These are phyloP conservation scores for Alternaria solani DNA, from an alignment of 2,329 filamentous ascomycete genomes.

Conservation along the genomic window DNA sequence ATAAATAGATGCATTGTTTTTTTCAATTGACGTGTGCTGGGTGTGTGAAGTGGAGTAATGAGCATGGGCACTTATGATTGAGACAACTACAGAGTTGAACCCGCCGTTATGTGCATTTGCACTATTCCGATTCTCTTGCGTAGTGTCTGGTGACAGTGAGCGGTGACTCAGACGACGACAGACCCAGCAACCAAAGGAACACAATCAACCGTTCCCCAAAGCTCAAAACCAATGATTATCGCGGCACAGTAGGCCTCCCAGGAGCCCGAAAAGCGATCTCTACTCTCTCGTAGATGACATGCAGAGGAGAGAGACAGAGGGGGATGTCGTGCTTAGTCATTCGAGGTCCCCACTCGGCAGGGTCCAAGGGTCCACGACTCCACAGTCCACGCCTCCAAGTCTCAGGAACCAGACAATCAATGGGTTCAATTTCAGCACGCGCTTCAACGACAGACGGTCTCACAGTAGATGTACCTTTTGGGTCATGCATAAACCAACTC, in stretches of 20 bases:
- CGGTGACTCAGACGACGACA: no score
- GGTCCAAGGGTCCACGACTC: background rate
- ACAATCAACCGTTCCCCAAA: no score
- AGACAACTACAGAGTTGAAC: background rate
- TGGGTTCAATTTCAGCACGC: background rate
- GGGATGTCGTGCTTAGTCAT: background rate
- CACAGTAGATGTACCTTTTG: no score
- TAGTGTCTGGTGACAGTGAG: constrained; percentile 28
- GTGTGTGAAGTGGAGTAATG: background rate
- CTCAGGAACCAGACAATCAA: background rate
- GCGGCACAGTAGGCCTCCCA: no score
- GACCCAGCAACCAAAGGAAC: no score
- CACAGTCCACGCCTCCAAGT: background rate
- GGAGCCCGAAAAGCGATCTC: no score
- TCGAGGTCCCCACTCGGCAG: background rate
- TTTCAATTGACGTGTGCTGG: background rate
- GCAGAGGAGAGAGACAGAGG: background rate
- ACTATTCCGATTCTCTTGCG: constrained; percentile 25
- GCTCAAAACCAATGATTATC: no score
- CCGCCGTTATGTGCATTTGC: background rate
- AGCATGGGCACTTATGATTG: background rate
- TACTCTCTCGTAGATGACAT: no score
- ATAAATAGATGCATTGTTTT: background rate
- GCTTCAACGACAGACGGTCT: background rate
- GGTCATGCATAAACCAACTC: background rate